These are phyloP conservation scores for Sambucus nigra DNA, from an alignment of 129 eudicot genomes.

Conservation along the genomic window DNA sequence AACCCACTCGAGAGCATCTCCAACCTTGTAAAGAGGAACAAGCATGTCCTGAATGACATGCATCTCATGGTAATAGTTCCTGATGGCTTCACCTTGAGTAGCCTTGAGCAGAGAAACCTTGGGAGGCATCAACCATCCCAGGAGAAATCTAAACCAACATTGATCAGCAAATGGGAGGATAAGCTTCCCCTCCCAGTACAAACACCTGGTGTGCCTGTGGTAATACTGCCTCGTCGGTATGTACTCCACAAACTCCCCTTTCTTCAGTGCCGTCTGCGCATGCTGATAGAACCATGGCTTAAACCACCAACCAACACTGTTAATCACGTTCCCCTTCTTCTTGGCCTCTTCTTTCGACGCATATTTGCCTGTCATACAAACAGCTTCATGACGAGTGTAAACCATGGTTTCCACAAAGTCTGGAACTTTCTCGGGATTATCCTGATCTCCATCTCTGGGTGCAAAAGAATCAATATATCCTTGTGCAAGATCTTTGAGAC, in stretches of 20 bases:
- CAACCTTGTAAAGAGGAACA: constrained; percentile 89
- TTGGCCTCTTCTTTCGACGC: constrained; percentile 77
- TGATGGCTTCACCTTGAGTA: constrained; percentile 89
- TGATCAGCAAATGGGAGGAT: constrained; percentile 94
- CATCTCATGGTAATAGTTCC: constrained; percentile 93
- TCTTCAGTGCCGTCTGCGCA: constrained; percentile 66
- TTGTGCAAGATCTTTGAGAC: constrained; percentile 69
- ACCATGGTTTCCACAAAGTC: constrained; percentile 91
- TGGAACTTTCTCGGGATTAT: constrained; percentile 69
- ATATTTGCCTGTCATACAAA: constrained; percentile 65
- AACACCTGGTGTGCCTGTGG: constrained; percentile 91
- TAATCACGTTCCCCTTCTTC: constrained; percentile 66
- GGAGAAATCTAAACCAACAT: constrained; percentile 73
- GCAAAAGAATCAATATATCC: constrained; percentile 84
- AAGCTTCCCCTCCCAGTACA: constrained; percentile 98
- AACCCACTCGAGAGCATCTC: constrained; percentile 88
- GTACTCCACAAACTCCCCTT: constrained; percentile 93
- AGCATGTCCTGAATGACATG: constrained; percentile 98
- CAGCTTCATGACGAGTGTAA: constrained; percentile 71
- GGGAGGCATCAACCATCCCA: constrained; percentile 98
- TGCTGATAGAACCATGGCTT: constrained; percentile 96
- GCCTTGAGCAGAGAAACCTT: constrained; percentile 97
- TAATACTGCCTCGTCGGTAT: constrained; percentile 89
- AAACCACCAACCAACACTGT: constrained; percentile 85
- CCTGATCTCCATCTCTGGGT: constrained; percentile 75